Evolutionary conservation across 331 rosid species (phyloP), one percentile per base, ranked within the genome.

Genomic region (Phaseolus coccineus): DNA sequence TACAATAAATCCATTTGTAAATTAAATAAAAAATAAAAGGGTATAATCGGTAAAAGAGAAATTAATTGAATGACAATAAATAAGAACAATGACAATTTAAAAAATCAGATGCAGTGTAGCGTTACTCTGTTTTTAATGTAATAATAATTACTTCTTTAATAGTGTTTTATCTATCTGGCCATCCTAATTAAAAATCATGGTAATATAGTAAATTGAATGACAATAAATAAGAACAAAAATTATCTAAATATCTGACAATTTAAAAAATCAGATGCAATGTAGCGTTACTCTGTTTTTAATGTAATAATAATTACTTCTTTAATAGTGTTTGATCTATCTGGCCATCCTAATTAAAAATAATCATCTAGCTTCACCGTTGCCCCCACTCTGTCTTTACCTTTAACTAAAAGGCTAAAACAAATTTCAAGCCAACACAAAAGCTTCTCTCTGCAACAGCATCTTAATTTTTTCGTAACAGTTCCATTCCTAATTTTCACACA

Each of bases 341-440:
- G 3, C 6, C 25, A 16, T 1, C 13, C 25, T 15, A 63, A 31
- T 3, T 15, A 14, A 63, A 61, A 63, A 63, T 5, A 63, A 63
- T 5, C 69, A 33, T 63, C 46, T 33, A 33, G 12, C 69, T 15
- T 2, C 44, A 14, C 25, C 69, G 33, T 63, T 63, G 46, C 28
- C 19, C 9, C 52, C 48, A 22, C 12, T 44, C 12, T 44, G 25
- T 50, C 77, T 53, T 55, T 5, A 16, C 15, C 10, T 68, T 68
- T 13, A 44, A 12, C 40, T 6, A 8, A 31, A 35, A 64, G 3
- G 48, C 28, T 37, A 3, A 39, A n/a, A 8, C 55, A 71, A 59
- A 71, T 61, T 48, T 47, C 77, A 71, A 61, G 37, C 40, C 47
- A 27, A 51, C 57, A 62, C 25, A 62, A 37, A 7, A 47, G 66